Evolutionary conservation across 345 rosid genomes (phyloP), one percentile per base, ranked within the genome.

Genomic region (Gossypioides kirkii): DNA sequence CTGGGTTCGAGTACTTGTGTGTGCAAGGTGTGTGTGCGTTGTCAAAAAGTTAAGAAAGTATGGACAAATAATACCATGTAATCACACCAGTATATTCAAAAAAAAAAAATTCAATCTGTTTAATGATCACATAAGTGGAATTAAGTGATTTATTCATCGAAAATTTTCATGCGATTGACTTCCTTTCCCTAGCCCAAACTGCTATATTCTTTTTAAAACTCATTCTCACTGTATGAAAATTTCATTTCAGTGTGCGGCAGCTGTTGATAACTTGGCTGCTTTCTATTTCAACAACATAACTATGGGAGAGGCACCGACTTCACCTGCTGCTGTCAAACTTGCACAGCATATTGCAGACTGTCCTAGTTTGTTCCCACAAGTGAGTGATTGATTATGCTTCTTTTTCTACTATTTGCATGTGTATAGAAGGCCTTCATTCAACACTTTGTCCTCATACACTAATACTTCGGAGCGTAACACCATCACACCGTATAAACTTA

Each of bases 231-330:
- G 6, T 58, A 61, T 77, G 72, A 64, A 77, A 49, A 47, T 74
- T 63, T 71, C 23, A 42, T 82, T 77, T 72, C 91, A 96, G 99
- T 92, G 97, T 84, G 99, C 99, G 70, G 78, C 92, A 80, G 91
- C 97, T 69, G 94, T 93, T 62, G 99, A 96, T 75, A 93, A 93
- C 85, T 88, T 96, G 84, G 97, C 99, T 77, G 86, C 94, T 73
- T 96, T 81, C 76, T 96, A 93, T 84, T 93, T 96, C 84, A 96
- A 91, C 83, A 93, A 93, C 87, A 91, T 96, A 74, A 93, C 95
- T 22, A 87, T 93, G 92, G 97, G 97, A 22, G 98, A 96, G 82
- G 88, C 91, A 49, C 89, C 98, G 62, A 78, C 85, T 77, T 82
- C 87, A 62, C 91, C 97, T 11, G 86, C 96, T 78, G 84, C 97